Percentiles rank a stretch among this genome's conserved stretches.
phyloP scores from a whole-genome alignment of 2,329 filamentous ascomycete genomes.

The Trichoderma afroharzianum region DNA sequence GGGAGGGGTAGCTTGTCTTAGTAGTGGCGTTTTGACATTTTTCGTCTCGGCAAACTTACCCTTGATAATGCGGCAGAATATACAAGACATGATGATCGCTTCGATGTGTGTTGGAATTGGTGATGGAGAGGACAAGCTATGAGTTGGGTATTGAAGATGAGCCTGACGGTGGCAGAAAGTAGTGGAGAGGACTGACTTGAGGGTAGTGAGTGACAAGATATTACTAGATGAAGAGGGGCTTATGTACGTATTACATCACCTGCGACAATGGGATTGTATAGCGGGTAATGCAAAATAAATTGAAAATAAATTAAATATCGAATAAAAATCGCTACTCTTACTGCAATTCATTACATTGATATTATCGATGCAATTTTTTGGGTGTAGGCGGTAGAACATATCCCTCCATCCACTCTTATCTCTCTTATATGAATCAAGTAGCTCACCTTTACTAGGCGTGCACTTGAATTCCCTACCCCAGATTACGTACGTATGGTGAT shows the following conservation, averaged over 20 bases:
- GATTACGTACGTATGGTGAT: not conserved
- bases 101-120: not conserved
- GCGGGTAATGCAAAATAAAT: not conserved
- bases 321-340: not conserved
- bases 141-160: not conserved
- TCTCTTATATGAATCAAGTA: not conserved
- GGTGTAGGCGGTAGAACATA: not conserved
- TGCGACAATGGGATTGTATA: not conserved
- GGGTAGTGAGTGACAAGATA: not conserved
- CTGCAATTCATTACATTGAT: not conserved
- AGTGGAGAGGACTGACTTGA: not conserved
- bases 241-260: slow-evolving; percentile 8
- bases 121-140: not conserved
- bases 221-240: not conserved
- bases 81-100: slow-evolving; percentile 53
- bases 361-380: not conserved
- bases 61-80: slow-evolving; percentile 99
- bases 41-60: slow-evolving; percentile 44
- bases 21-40: not conserved
- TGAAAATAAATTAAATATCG: not conserved
- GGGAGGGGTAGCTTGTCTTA: not conserved
- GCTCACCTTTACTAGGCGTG: not conserved
- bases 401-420: not conserved
- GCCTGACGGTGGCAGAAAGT: not conserved
- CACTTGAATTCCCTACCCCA: not conserved